Percentiles rank a stretch among this genome's conserved stretches.
Conservation (phyloP, 2,329 filamentous ascomycete species). For the Parascedosporium putredinis region DNA sequence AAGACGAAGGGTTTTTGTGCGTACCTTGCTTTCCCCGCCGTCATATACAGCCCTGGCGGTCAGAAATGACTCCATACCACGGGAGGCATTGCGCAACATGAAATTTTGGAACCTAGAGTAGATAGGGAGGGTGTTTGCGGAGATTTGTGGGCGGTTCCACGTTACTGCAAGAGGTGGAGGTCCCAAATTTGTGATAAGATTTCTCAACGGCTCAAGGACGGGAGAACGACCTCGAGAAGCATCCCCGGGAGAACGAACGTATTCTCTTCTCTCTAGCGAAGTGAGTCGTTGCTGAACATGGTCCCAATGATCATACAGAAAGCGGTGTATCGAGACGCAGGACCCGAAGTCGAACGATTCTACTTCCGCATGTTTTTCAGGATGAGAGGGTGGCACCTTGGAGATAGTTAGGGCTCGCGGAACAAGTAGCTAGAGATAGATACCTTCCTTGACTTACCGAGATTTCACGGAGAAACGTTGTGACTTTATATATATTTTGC, state of each 20-base stretch:
- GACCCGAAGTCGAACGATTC: slow-evolving; percentile 60
- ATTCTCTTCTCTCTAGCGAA: slow-evolving; percentile 46
- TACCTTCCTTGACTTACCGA: slow-evolving; percentile 36
- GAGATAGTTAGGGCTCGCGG: background rate
- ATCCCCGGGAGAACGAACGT: slow-evolving; percentile 44
- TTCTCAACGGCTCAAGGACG: slow-evolving; percentile 48
- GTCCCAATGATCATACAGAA: slow-evolving; percentile 63
- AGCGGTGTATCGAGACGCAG: slow-evolving; percentile 58
- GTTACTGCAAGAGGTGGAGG: slow-evolving; percentile 58
- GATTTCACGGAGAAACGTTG: slow-evolving; percentile 56
- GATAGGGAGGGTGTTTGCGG: slow-evolving; percentile 48
- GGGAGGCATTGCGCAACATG: slow-evolving; percentile 59
- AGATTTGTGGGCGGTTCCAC: slow-evolving; percentile 59
- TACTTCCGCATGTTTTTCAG: slow-evolving; percentile 26
- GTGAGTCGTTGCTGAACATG: slow-evolving; percentile 55
- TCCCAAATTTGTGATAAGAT: slow-evolving; percentile 55
- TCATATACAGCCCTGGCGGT: slow-evolving; percentile 59
- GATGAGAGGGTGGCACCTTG: slow-evolving; percentile 36
- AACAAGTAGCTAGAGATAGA: too few species aligned
- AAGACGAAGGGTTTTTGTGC: background rate
- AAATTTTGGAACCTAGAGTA: slow-evolving; percentile 64
- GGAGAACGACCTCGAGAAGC: slow-evolving; percentile 40
- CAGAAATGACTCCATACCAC: slow-evolving; percentile 52
- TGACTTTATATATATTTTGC: slow-evolving; percentile 58
- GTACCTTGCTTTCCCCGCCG: slow-evolving; percentile 57